A percentile compares a stretch with the other conserved stretches of the same genome.
phyloP scores from a whole-genome alignment of 176 grass and related monocot genomes.

The Eragrostis nindensis region DNA sequence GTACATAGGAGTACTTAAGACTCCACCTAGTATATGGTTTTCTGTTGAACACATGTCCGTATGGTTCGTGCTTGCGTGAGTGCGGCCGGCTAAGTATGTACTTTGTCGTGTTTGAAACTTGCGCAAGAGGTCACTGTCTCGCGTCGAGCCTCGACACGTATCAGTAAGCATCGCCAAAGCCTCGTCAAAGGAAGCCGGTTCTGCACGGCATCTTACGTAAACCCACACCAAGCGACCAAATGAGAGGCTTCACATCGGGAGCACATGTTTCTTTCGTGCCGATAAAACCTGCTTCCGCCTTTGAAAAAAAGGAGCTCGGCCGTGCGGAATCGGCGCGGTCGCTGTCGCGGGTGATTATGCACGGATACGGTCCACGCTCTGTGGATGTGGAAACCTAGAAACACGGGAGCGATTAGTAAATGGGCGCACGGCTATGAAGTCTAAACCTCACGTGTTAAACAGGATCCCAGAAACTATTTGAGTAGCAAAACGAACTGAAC shows the following conservation, averaged over 20 bases:
- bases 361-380: neutral
- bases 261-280: conserved; percentile 32
- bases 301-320: neutral
- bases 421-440: neutral
- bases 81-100: neutral
- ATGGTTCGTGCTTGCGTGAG: neutral
- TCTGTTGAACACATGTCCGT: neutral
- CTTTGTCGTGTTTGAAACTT: neutral
- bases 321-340: neutral
- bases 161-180: neutral
- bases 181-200: too few species aligned
- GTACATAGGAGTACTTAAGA: too few species aligned
- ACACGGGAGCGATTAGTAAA: neutral
- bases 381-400: neutral
- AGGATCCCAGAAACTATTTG: too few species aligned
- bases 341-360: neutral
- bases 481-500: too few species aligned
- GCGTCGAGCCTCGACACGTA: neutral
- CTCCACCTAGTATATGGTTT: too few species aligned
- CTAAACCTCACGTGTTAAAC: conserved; percentile 18
- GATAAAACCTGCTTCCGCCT: neutral
- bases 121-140: neutral
- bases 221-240: neutral
- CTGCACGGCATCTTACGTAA: neutral
- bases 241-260: neutral